Percentiles rank a stretch among this genome's conserved stretches.
phyloP scores from a whole-genome alignment of 345 rosid genomes.

The Lagerstroemia speciosa region DNA sequence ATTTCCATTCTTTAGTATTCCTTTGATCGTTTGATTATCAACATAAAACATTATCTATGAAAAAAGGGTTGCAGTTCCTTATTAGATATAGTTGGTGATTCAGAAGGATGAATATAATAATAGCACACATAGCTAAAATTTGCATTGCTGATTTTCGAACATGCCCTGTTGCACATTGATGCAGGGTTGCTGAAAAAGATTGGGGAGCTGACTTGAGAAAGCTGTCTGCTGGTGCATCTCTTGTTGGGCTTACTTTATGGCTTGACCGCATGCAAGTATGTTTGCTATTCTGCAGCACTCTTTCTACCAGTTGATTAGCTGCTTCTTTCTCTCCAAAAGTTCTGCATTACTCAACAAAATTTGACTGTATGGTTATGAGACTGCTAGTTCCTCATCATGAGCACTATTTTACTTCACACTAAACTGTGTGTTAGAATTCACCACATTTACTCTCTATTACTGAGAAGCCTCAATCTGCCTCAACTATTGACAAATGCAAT shows the following conservation, averaged over 20 bases:
- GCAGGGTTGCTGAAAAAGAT: conserved; percentile 86
- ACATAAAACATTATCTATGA: not conserved
- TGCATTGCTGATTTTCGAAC: not conserved
- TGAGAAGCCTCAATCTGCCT: not conserved
- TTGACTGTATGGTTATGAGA: not conserved
- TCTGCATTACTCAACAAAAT: too few relatives aligned
- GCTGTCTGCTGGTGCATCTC: conserved; percentile 92
- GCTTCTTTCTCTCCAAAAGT: not conserved
- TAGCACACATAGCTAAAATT: not conserved
- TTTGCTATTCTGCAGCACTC: conserved; percentile 11
- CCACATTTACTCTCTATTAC: not conserved
- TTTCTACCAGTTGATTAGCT: conserved; percentile 1
- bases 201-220: conserved; percentile 97
- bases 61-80: not conserved
- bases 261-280: conserved; percentile 93
- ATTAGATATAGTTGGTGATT: not conserved
- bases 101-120: not conserved
- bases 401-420: too few relatives aligned
- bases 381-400: too few relatives aligned
- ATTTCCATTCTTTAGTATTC: not conserved
- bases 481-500: not conserved
- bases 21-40: not conserved
- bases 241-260: conserved; percentile 90
- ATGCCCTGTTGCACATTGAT: conserved; percentile 8
- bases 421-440: too few relatives aligned